Conservation (phyloP, 495 filamentous ascomycete genomes). For the Jackrogersella multiformis region DNA sequence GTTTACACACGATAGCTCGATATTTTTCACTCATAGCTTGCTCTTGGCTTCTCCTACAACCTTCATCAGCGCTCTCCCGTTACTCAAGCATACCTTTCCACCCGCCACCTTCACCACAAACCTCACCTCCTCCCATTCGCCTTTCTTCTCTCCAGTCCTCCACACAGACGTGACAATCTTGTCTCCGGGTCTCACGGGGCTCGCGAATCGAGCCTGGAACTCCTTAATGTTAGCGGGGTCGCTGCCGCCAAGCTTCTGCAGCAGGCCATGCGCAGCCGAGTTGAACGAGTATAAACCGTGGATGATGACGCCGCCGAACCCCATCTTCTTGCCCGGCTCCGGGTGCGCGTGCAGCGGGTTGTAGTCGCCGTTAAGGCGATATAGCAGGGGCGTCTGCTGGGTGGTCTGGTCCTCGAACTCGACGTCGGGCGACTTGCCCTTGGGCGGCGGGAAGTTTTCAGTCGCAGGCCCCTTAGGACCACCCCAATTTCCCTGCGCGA, state of each 20-base stretch:
- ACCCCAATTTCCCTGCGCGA: constrained; percentile 87
- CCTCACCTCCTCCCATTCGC: constrained; percentile 82
- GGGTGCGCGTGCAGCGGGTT: constrained; percentile 89
- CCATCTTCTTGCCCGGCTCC: constrained; percentile 85
- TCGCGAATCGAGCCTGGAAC: constrained; percentile 88
- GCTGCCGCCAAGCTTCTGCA: constrained; percentile 75
- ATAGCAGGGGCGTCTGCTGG: constrained; percentile 75
- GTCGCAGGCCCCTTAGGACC: constrained; percentile 87
- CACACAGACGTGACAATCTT: constrained; percentile 72
- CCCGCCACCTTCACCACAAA: constrained; percentile 77
- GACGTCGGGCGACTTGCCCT: constrained; percentile 76
- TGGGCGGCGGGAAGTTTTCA: constrained; percentile 76
- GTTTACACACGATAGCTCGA: constrained; percentile 11
- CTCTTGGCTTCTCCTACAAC: constrained; percentile 63
- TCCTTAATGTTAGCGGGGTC: constrained; percentile 81
- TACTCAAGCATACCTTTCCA: constrained; percentile 82
- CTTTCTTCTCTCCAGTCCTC: constrained; percentile 69
- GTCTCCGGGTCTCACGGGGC: constrained; percentile 80
- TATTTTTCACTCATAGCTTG: constrained; percentile 65
- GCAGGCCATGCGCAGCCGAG: constrained; percentile 75
- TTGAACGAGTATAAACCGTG: constrained; percentile 91
- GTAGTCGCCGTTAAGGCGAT: constrained; percentile 89
- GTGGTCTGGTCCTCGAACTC: constrained; percentile 74
- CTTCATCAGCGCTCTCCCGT: constrained; percentile 83
- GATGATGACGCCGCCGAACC: constrained; percentile 88